A percentile compares a stretch with the other conserved stretches of the same genome.
Conservation (phyloP, 2,329 filamentous ascomycete genomes). For the Aspergillus latus region DNA sequence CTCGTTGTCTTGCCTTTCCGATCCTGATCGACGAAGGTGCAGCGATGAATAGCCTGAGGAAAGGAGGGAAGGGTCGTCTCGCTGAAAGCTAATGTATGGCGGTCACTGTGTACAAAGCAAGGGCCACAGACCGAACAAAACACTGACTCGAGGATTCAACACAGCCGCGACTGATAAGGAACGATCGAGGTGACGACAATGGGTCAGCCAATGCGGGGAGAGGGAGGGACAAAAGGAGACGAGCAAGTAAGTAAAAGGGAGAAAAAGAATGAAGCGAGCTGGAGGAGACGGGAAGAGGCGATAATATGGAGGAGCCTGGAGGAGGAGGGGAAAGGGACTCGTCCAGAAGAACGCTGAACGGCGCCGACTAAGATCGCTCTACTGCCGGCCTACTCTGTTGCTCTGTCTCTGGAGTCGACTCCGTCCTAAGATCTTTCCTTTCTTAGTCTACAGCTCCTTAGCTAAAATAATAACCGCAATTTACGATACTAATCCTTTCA, state of each 20-base stretch:
- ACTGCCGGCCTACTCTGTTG: not conserved
- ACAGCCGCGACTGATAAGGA: conserved; percentile 11
- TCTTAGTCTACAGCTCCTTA: not conserved
- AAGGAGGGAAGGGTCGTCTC: conserved; percentile 6
- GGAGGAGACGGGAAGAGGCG: conserved; percentile 3
- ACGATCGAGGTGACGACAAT: not conserved
- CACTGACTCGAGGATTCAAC: conserved; percentile 8
- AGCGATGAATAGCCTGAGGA: conserved; percentile 11
- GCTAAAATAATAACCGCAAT: no score
- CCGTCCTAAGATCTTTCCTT: not conserved
- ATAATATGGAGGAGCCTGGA: conserved; percentile 6
- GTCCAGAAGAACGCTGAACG: not conserved
- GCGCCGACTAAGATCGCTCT: not conserved
- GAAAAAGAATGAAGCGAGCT: conserved; percentile 4
- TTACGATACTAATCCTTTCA: not conserved
- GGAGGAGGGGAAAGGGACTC: conserved; percentile 8
- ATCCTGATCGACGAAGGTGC: conserved; percentile 16
- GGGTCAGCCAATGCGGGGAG: not conserved
- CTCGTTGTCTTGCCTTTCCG: conserved; percentile 1
- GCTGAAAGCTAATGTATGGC: conserved; percentile 11
- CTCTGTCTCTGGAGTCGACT: not conserved
- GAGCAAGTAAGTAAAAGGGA: not conserved
- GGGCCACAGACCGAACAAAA: conserved; percentile 18
- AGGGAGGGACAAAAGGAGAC: conserved; percentile 6
- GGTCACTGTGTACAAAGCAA: conserved; percentile 21